Evolutionary conservation across 495 filamentous ascomycete species (phyloP).

Genomic region (Penicillium chermesinum): DNA sequence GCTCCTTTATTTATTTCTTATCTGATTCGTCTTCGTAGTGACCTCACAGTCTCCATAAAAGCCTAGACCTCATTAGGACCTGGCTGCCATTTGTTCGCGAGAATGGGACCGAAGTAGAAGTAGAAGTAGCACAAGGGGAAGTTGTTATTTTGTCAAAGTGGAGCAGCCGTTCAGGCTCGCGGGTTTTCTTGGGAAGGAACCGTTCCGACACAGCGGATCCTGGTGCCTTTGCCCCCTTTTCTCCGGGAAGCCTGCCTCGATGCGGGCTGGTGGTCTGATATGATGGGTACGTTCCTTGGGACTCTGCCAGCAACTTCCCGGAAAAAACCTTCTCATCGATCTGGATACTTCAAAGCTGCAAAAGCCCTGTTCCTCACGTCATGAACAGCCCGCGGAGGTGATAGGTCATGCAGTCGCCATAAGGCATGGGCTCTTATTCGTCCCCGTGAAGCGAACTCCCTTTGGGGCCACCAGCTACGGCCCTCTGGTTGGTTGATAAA

Average conservation of each 20-base stretch:
- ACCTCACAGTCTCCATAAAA: too few species aligned
- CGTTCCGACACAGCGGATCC: conserved; percentile 27
- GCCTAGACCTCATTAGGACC: too few species aligned
- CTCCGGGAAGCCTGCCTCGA: too few species aligned
- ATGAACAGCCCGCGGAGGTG: conserved; percentile 2
- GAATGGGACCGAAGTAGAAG: not conserved
- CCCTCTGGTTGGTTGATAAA: conserved; percentile 13
- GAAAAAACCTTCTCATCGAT: not conserved
- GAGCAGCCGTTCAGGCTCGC: conserved; percentile 2
- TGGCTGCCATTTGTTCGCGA: not conserved
- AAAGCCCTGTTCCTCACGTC: not conserved
- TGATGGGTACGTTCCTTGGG: too few species aligned
- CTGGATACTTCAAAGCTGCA: not conserved
- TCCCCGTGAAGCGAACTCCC: conserved; percentile 16
- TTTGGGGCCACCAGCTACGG: not conserved
- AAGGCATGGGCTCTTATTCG: conserved; percentile 2
- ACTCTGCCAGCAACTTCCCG: too few species aligned
- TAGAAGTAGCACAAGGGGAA: not conserved
- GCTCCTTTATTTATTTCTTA: too few species aligned
- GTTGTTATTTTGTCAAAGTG: conserved; percentile 7
- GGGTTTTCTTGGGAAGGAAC: conserved; percentile 10
- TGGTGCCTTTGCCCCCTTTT: conserved; percentile 4
- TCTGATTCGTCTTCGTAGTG: too few species aligned
- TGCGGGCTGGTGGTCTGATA: too few species aligned
- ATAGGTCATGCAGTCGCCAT: conserved; percentile 18